Evolutionary conservation across 257 asterid species (phyloP).

Genomic region (Nemophila menziesii): DNA sequence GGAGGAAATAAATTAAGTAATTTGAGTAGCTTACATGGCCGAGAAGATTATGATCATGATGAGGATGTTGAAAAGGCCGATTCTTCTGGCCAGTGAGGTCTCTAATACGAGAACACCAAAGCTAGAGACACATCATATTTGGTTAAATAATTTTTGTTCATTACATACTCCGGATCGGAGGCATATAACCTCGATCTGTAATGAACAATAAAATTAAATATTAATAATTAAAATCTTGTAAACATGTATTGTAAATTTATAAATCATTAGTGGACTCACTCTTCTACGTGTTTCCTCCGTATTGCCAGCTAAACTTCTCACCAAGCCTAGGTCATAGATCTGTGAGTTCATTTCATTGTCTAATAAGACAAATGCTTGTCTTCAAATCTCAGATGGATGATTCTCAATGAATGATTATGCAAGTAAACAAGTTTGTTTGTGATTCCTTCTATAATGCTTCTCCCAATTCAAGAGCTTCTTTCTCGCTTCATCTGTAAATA

Average conservation of each 20-base stretch:
- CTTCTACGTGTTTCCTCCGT: conserved; percentile 3
- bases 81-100: conserved; percentile 11
- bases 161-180: conserved; percentile 11
- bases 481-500: conserved; percentile 1
- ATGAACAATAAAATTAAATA: not conserved
- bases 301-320: conserved; percentile 7
- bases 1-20: not conserved
- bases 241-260: too few relatives aligned
- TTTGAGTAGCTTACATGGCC: not conserved
- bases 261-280: conserved; percentile 2
- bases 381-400: conserved; percentile 15
- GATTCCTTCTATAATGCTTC: conserved; percentile 11
- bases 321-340: conserved; percentile 11
- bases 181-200: conserved; percentile 6
- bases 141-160: conserved; percentile 1
- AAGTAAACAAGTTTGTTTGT: conserved; percentile 15
- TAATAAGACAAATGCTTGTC: conserved; percentile 13
- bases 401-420: conserved; percentile 12
- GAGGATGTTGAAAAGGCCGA: not conserved
- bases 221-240: not conserved
- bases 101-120: conserved; percentile 13
- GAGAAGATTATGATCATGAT: not conserved
- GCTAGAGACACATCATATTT: conserved; percentile 17
- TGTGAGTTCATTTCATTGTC: conserved; percentile 20
- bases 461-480: conserved; percentile 6